Conservation (phyloP, 441 rosid genomes). For the Populus tomentosa region DNA sequence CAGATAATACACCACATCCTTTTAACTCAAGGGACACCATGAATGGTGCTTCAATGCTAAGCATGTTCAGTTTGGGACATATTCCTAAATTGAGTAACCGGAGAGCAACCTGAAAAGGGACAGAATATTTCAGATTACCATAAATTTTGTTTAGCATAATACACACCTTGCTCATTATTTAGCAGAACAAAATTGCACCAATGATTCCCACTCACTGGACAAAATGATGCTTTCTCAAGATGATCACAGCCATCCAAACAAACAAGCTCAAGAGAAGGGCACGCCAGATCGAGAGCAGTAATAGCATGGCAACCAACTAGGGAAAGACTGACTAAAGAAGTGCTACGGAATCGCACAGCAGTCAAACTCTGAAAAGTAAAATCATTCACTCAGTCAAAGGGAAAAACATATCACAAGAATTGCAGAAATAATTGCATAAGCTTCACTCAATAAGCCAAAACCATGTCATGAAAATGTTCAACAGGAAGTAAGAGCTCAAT, state of each 20-base stretch:
- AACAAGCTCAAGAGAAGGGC: constrained; percentile 79
- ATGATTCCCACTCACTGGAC: constrained; percentile 61
- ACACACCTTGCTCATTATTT: neutral
- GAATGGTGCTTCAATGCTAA: constrained; percentile 67
- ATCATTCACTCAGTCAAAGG: constrained; percentile 8
- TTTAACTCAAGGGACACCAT: constrained; percentile 91
- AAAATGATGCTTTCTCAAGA: constrained; percentile 83
- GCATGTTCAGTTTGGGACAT: constrained; percentile 80
- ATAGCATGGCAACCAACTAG: constrained; percentile 91
- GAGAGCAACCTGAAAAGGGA: constrained; percentile 63
- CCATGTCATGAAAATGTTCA: too few relatives aligned
- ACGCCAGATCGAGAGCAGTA: constrained; percentile 65
- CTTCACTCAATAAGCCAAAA: neutral
- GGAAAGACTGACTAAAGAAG: constrained; percentile 78
- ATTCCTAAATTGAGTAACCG: constrained; percentile 81
- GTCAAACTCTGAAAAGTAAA: constrained; percentile 69
- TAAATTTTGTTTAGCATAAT: neutral
- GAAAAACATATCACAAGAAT: neutral
- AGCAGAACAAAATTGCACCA: neutral
- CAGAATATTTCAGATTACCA: constrained; percentile 4
- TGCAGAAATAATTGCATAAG: neutral
- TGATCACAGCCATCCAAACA: constrained; percentile 96
- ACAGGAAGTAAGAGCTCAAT: too few relatives aligned
- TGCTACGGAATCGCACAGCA: constrained; percentile 64
- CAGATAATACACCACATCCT: constrained; percentile 90